These are phyloP conservation scores for Alternaria sp. DNA, from an alignment of 2,329 filamentous ascomycete species.

Conservation along the genomic window DNA sequence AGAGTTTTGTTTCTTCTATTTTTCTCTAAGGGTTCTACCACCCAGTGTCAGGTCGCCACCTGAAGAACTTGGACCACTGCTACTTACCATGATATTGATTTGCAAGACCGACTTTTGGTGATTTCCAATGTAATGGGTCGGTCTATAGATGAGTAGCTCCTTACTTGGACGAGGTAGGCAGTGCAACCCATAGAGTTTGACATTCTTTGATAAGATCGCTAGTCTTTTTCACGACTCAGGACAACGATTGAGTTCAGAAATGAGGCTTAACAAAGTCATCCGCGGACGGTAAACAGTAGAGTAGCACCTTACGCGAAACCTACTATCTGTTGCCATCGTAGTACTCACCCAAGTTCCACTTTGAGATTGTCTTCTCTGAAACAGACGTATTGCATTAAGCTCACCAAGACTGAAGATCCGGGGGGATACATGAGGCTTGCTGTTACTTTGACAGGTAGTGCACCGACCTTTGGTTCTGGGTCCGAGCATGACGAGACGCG, in stretches of 20 bases:
- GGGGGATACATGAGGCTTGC: conserved; percentile 1
- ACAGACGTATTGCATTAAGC: background rate
- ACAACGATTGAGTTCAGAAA: background rate
- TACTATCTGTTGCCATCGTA: background rate
- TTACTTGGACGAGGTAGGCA: background rate
- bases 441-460: background rate
- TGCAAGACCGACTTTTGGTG: background rate
- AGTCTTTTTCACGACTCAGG: background rate
- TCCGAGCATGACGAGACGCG: conserved; percentile 8
- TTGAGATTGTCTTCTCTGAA: background rate
- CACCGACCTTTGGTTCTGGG: background rate
- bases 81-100: background rate
- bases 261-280: background rate
- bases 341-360: background rate
- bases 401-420: background rate
- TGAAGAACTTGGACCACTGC: background rate
- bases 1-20: background rate
- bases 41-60: background rate
- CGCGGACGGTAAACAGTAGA: background rate
- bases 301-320: background rate
- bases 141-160: background rate
- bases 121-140: background rate
- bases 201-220: background rate
- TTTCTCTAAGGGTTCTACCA: background rate
- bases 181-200: background rate